These are phyloP conservation scores for Aphanoascus verrucosus DNA, from an alignment of 2,329 filamentous ascomycete species.

Conservation along the genomic window DNA sequence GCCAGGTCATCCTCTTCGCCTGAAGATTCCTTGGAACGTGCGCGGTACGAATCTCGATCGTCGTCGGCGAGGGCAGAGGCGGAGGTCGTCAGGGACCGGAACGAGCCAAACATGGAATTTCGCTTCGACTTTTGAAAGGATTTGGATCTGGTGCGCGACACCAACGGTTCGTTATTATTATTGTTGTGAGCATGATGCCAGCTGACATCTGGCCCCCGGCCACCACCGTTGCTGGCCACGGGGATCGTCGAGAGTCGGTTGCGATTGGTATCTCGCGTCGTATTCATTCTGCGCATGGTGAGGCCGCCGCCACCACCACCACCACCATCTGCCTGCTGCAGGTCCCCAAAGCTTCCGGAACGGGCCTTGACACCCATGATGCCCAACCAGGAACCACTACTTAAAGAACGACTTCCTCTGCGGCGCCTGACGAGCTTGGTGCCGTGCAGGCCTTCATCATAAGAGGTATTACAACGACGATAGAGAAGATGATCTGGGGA, in stretches of 20 bases:
- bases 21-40: conserved; percentile 43
- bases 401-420: conserved; percentile 10
- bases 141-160: conserved; percentile 12
- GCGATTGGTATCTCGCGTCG: neutral
- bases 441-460: neutral
- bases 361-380: conserved; percentile 6
- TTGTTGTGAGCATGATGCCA: neutral
- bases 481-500: conserved; percentile 27
- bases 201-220: neutral
- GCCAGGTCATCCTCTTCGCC: conserved; percentile 37
- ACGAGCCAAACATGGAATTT: conserved; percentile 50
- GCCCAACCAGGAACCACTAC: conserved; percentile 13
- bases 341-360: conserved; percentile 5
- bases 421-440: conserved; percentile 6
- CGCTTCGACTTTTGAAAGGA: conserved; percentile 37
- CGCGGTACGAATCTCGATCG: conserved; percentile 36
- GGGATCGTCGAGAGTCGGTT: neutral
- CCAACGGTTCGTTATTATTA: neutral
- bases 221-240: neutral
- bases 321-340: too few species aligned
- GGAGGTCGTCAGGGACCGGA: conserved; percentile 42
- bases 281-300: neutral
- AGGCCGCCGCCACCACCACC: neutral
- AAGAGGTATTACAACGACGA: neutral
- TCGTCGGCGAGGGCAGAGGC: too few species aligned